Evolutionary conservation across 1,284 basidiomycete genomes (phyloP), one percentile per base, ranked within the genome.

Genomic region (Rhizopogon parksii): DNA sequence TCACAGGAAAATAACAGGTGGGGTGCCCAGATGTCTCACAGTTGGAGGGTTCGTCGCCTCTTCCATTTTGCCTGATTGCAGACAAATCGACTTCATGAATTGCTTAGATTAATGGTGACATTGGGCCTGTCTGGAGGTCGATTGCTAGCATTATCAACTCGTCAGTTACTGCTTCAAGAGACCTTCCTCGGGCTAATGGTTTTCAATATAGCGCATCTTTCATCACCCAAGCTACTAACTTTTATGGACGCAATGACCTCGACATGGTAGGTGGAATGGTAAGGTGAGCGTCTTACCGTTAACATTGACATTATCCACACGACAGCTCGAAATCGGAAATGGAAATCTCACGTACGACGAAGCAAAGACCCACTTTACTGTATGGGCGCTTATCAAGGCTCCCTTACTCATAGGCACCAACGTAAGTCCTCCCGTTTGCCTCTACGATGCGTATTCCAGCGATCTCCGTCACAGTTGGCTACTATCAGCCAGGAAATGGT

Each of bases 301-400:
- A 9, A 39, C 43, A 14, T 37, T 15, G 40, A 19, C n/a, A 46
- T 57, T 43, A 57, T 49, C n/a, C 21, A 21, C 32, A 37, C 47
- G n/a, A 4, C 49, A 74, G 73, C 60, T 75, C 48, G 71, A 76
- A 66, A 51, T 76, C 36, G 75, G 75, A 9, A 76, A 75, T 40
- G 75, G 74, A 2, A 55, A 67, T 27, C 56, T 75, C 36, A 64
- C 69, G 4, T 66, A 64, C 47, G 72, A 76, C 9, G 73, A 75
- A 57, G 52, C 61, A 14, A 76, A 76, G 55, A 68, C 72, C 4
- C 73, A 75, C 56, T 75, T 75, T 52, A 76, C 73, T 4, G 72
- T 72, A 4, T 75, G 75, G 73, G 74, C 74, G 32, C 56, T 75
- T 27, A 69, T 74, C 68, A 76, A 76, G 58, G 69, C 70, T 2